Evolutionary conservation across 2,329 filamentous ascomycete genomes (phyloP).

Genomic region (Xylaria sp.): DNA sequence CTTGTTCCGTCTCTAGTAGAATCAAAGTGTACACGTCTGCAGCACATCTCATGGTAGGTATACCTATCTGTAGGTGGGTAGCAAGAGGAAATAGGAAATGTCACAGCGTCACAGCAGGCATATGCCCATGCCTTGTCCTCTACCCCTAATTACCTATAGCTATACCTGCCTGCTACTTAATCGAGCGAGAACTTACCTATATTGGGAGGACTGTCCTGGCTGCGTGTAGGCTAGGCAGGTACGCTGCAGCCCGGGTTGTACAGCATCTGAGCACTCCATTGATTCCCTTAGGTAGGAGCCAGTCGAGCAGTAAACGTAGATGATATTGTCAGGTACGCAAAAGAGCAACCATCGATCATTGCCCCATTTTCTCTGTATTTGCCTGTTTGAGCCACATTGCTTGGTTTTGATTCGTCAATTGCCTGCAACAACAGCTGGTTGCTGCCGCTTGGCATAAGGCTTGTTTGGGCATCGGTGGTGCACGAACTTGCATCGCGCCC

Average conservation of each 20-base stretch:
- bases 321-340: neutral
- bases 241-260: neutral
- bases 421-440: slow-evolving; percentile 1
- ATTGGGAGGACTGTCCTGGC: neutral
- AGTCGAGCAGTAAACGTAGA: neutral
- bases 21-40: neutral
- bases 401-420: slow-evolving; percentile 24
- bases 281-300: neutral
- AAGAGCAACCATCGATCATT: slow-evolving; percentile 6
- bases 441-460: slow-evolving; percentile 30
- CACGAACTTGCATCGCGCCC: slow-evolving; percentile 6
- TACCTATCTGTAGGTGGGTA: neutral
- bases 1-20: neutral
- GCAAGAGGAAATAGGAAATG: neutral
- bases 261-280: neutral
- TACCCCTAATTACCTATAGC: neutral
- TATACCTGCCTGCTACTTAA: neutral
- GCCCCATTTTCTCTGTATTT: slow-evolving; percentile 1
- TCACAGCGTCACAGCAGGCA: neutral
- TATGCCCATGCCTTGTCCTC: neutral
- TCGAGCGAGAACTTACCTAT: too few species aligned
- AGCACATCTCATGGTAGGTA: neutral
- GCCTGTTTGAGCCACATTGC: slow-evolving; percentile 25
- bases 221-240: neutral
- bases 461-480: slow-evolving; percentile 27